Evolutionary conservation across 805 yeast genomes (phyloP), one percentile per base, ranked within the genome.

Genomic region (Torulaspora quercuum): DNA sequence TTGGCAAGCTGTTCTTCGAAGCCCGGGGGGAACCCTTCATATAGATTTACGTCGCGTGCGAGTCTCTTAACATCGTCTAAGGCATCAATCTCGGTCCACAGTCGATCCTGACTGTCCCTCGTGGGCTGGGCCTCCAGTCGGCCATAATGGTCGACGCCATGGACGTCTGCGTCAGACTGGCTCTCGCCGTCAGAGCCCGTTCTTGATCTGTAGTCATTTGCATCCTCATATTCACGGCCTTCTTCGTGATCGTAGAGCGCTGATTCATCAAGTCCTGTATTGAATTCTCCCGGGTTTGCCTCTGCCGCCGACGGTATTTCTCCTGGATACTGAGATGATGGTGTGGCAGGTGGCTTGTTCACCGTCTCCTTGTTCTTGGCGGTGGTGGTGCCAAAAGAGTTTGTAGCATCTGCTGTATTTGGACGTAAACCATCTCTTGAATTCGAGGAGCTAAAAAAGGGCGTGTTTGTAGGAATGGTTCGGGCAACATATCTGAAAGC

Each of bases 11-110:
- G 43, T 6, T 44, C 39, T 35, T 63, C 66, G 25, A 51, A 53
- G 4, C 48, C 57, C 4, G 61, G 66, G 37, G 73, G 73, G 52
- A 78, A 78, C 6, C 45, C 52, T 12, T 47, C 49, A 19, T 40
- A 50, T 67, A 73, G n/a, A 71, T 68, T 26, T 69, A 70, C 32
- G 59, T 70, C 45, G 50, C 52, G 50, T 1, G 85, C 76, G 67
- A 81, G 69, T 34, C 67, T 68, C 39, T 74, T 73, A 6, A 87
- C 92, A 45, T 85, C 95, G 46, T 86, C 89, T 44, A 90, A 68
- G 0, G 84, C 81, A 50, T 84, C 95, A 33, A 88, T 79, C 48
- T 86, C 94, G 5, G 90, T 80, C 95, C 95, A 89, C 29, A 85
- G 67, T 51, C 73, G 72, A 59, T 85, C 95, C 61, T 80, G 88